Base-by-base conservation (phyloP, 148 eudicot genomes). In the Rheum nobile region DNA sequence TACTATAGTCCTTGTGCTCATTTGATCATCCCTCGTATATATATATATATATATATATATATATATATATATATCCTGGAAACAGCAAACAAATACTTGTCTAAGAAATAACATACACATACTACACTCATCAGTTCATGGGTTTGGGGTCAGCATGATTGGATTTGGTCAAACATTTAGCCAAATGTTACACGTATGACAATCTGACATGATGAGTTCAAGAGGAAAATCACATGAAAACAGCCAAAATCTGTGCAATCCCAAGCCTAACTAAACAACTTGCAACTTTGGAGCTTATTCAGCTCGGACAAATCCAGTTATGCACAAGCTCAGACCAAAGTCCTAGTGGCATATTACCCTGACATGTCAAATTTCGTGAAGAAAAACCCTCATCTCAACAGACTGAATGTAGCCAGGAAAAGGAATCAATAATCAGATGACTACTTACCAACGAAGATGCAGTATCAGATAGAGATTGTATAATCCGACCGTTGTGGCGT, bases 111-210 rank as follows among this genome's bases (percentile, higher is more conserved):
- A n/a, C n/a, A n/a, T n/a, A n/a, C n/a, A n/a, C n/a, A n/a, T n/a
- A n/a, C n/a, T n/a, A n/a, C n/a, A n/a, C n/a, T n/a, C 29, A 26
- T 3, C 67, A 61, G 67, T 59, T 59, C 37, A 61, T 61, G 28
- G 67, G 12, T 28, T 13, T 61, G 37, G 17, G 6, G 37, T 29
- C 37, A 26, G 61, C n/a, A 54, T 22, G 61, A 28, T 61, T 61
- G 67, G 35, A 61, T 14, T 61, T 28, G 67, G 67, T 59, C 67
- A 59, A 59, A 28, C 67, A 59, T 59, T 57, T n/a, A 22, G 61
- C 21, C 61, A 22, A 54, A 21, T 8, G 12, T 8, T 28, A 14
- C 67, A 61, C 67, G 35, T 29, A 35, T 61, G 67, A 28, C 37
- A 28, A 28, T 13, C 67, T 61, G 67, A 61, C 67, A 28, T 28